A percentile compares a stretch with the other conserved stretches of the same genome.
These are phyloP conservation scores for Wickerhamiella cacticola DNA, from an alignment of 805 yeast genomes.

Conservation along the genomic window DNA sequence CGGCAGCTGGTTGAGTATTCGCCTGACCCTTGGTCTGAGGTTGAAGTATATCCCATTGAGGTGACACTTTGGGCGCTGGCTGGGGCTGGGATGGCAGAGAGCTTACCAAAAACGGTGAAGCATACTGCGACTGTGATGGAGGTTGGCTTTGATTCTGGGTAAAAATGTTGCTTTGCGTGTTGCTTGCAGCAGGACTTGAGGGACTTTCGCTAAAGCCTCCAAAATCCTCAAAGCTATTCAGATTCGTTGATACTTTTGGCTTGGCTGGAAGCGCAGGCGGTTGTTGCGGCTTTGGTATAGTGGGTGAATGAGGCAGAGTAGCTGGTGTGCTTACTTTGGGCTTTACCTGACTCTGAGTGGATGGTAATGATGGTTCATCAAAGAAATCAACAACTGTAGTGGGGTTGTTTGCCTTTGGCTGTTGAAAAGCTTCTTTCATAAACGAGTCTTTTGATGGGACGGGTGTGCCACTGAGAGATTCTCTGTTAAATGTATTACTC, in stretches of 20 bases:
- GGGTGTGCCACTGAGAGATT: not conserved
- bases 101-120: conserved; percentile 8
- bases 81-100: not conserved
- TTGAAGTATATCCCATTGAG: not conserved
- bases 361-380: too few species aligned
- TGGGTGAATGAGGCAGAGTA: not conserved
- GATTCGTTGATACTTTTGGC: not conserved
- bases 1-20: not conserved
- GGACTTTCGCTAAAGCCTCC: not conserved
- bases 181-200: too few species aligned
- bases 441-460: not conserved
- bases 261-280: not conserved
- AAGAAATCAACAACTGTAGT: not conserved
- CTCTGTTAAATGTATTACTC: conserved; percentile 1
- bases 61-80: not conserved
- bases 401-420: not conserved
- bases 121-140: not conserved
- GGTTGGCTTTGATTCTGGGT: not conserved
- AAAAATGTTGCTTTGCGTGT: not conserved
- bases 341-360: too few species aligned
- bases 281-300: not conserved
- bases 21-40: not conserved
- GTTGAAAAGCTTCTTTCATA: conserved; percentile 1
- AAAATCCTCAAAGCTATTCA: conserved; percentile 1
- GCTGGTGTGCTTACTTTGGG: not conserved